phyloP scores from a whole-genome alignment of 139 green algal genomes.

The Picochlorum costavermella region DNA sequence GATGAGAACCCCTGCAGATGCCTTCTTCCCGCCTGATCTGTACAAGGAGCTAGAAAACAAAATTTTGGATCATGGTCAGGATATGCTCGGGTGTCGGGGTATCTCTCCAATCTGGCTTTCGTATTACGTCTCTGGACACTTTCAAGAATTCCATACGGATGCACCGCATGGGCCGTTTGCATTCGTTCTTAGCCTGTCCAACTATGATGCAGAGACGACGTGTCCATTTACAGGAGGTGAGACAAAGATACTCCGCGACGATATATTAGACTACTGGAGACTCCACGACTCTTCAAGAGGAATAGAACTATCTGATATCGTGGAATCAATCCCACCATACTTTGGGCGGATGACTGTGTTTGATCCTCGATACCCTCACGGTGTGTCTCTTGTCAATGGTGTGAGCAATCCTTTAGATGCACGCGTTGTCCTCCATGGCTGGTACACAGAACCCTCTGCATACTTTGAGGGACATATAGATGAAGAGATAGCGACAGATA shows the following conservation, averaged over 20 bases:
- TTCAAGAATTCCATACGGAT: conserved; percentile 65
- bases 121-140: conserved; percentile 60
- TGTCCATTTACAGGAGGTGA: conserved; percentile 62
- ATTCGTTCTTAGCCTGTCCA: conserved; percentile 72
- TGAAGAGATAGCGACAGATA: conserved; percentile 30
- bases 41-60: conserved; percentile 51
- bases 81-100: conserved; percentile 55
- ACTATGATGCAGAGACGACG: conserved; percentile 32
- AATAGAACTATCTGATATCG: conserved; percentile 52
- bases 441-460: conserved; percentile 65
- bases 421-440: conserved; percentile 73
- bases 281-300: conserved; percentile 37
- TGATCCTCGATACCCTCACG: conserved; percentile 65
- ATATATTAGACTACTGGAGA: conserved; percentile 66
- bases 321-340: conserved; percentile 43
- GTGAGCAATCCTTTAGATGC: conserved; percentile 49
- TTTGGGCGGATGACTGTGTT: conserved; percentile 55
- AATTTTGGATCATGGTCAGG: conserved; percentile 56
- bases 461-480: conserved; percentile 51
- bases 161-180: conserved; percentile 70
- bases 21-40: conserved; percentile 46
- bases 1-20: conserved; percentile 49
- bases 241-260: conserved; percentile 58
- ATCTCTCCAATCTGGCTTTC: conserved; percentile 78
- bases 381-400: conserved; percentile 54